Evolutionary conservation across 73 alveolate species (phyloP).

Genomic region (Urostyla sp.): DNA sequence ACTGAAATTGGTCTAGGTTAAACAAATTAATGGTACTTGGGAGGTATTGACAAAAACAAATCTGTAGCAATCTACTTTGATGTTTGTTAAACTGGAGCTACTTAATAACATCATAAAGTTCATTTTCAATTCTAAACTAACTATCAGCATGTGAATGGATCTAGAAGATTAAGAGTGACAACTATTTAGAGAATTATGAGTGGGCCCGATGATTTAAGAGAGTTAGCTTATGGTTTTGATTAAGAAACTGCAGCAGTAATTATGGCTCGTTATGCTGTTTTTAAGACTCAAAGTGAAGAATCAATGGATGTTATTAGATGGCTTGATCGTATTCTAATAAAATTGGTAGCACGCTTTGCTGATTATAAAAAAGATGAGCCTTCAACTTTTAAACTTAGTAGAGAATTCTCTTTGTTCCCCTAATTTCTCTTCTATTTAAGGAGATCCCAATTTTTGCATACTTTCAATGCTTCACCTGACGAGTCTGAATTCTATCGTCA

Average conservation of each 20-base stretch:
- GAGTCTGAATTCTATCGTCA: conserved; percentile 95
- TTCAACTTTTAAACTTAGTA: conserved; percentile 85
- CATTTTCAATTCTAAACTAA: conserved; percentile 91
- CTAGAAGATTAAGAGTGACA: conserved; percentile 97
- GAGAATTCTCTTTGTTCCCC: conserved; percentile 91
- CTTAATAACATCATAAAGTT: conserved; percentile 69
- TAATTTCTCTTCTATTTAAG: conserved; percentile 97
- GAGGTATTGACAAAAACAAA: conserved; percentile 96
- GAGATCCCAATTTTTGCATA: conserved; percentile 94
- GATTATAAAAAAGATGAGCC: conserved; percentile 94
- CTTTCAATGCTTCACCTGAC: conserved; percentile 98
- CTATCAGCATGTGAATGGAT: conserved; percentile 96
- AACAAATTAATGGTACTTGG: conserved; percentile 92
- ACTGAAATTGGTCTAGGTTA: conserved; percentile 90
- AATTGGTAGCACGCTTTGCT: conserved; percentile 92
- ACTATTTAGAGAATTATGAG: conserved; percentile 85
- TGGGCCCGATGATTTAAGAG: conserved; percentile 72
- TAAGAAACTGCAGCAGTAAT: conserved; percentile 96
- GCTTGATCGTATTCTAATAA: conserved; percentile 96
- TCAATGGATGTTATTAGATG: conserved; percentile 92
- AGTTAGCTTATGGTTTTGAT: conserved; percentile 91
- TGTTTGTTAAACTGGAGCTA: conserved; percentile 73
- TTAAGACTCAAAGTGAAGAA: conserved; percentile 87
- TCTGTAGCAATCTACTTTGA: conserved; percentile 97
- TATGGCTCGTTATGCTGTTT: conserved; percentile 92